phyloP scores from a whole-genome alignment of 139 green algal species.

The Bryopsis sp. region DNA sequence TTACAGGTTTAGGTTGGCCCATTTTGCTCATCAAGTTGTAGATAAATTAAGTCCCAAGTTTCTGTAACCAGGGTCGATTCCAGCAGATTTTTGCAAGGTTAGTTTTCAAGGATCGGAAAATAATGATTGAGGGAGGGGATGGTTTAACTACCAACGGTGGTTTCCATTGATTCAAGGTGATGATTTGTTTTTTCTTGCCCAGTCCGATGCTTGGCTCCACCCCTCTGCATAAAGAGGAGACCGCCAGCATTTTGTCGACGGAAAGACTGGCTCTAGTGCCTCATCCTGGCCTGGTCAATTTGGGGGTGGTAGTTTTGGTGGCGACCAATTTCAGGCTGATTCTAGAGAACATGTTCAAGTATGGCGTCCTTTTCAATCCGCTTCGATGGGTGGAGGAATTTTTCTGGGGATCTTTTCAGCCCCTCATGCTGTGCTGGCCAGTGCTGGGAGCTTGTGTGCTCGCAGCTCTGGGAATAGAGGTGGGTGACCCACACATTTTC shows the following conservation, averaged over 20 bases:
- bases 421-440: constrained; percentile 44
- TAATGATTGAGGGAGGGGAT: too few species aligned
- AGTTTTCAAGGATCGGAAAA: too few species aligned
- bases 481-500: too few species aligned
- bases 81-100: too few species aligned
- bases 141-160: too few species aligned
- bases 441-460: constrained; percentile 21
- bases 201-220: constrained; percentile 30
- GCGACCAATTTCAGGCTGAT: constrained; percentile 71
- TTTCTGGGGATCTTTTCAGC: constrained; percentile 22
- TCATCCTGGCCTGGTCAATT: constrained; percentile 65
- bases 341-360: constrained; percentile 83
- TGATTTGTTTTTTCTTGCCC: too few species aligned
- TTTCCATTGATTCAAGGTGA: too few species aligned
- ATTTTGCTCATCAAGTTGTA: too few species aligned
- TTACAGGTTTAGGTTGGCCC: too few species aligned
- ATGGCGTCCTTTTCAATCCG: constrained; percentile 61
- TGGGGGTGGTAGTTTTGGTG: constrained; percentile 63
- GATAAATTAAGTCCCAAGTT: too few species aligned
- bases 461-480: constrained; percentile 28
- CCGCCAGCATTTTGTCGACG: constrained; percentile 43
- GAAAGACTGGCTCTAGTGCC: constrained; percentile 50
- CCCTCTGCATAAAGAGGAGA: constrained; percentile 39
- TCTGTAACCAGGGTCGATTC: too few species aligned
- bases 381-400: constrained; percentile 32